Conservation (phyloP, 1,139 yeast genomes). For the Taphrina betulina region DNA sequence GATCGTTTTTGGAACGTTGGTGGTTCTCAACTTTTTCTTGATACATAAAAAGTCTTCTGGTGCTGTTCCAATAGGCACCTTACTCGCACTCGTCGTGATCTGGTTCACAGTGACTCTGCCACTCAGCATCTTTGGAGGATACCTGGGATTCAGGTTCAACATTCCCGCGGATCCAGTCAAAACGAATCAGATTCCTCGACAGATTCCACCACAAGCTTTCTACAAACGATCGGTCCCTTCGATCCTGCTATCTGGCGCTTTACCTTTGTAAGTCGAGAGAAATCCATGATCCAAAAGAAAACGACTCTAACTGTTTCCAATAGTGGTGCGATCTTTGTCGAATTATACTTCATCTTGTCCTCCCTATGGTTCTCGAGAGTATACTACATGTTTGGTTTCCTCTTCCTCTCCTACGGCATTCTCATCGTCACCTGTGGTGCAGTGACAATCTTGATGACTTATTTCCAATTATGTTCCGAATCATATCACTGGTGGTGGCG, state of each 20-base stretch:
- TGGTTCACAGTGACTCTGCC: slow-evolving; percentile 91
- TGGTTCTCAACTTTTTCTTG: slow-evolving; percentile 77
- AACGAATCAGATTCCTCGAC: slow-evolving; percentile 80
- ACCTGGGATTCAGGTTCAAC: slow-evolving; percentile 68
- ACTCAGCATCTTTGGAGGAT: slow-evolving; percentile 73
- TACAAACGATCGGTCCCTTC: slow-evolving; percentile 68
- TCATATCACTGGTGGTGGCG: slow-evolving; percentile 95
- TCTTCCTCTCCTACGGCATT: slow-evolving; percentile 79
- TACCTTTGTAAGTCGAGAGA: slow-evolving; percentile 69
- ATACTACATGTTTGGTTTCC: slow-evolving; percentile 95
- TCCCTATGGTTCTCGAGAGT: slow-evolving; percentile 93
- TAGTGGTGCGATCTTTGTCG: slow-evolving; percentile 51
- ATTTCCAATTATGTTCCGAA: slow-evolving; percentile 83
- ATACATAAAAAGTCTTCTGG: slow-evolving; percentile 81
- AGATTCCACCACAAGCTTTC: slow-evolving; percentile 88
- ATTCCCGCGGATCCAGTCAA: slow-evolving; percentile 69
- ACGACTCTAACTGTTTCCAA: too few species aligned
- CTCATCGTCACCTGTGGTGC: slow-evolving; percentile 76
- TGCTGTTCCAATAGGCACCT: slow-evolving; percentile 89
- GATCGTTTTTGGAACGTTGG: slow-evolving; percentile 55
- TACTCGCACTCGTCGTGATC: slow-evolving; percentile 72
- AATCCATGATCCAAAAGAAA: slow-evolving; percentile 21
- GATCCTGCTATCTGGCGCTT: slow-evolving; percentile 75
- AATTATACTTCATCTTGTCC: slow-evolving; percentile 80
- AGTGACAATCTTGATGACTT: slow-evolving; percentile 75